Conservation (phyloP, 129 eudicot species). For the Artemisia argyi region DNA sequence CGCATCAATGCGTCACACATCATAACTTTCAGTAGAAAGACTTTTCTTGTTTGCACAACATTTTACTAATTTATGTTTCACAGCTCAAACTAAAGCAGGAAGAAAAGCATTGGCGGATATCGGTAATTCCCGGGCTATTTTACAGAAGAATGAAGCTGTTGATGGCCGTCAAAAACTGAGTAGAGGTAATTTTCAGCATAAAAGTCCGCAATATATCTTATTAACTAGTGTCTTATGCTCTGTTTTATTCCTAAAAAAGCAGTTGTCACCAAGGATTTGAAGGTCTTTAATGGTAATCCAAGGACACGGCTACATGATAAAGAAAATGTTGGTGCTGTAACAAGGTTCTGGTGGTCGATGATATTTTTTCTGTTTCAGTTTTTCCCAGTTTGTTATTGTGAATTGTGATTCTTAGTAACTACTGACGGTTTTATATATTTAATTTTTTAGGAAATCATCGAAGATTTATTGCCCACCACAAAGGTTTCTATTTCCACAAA, state of each 20-base stretch:
- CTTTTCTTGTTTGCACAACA: constrained; percentile 10
- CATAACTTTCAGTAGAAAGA: background rate
- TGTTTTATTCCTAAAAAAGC: background rate
- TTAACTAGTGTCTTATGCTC: background rate
- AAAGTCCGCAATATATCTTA: background rate
- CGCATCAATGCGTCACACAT: constrained; percentile 27
- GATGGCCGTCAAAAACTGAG: constrained; percentile 36
- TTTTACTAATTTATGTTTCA: constrained; percentile 9
- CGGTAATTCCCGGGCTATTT: constrained; percentile 52
- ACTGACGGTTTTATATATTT: background rate
- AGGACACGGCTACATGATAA: constrained; percentile 41
- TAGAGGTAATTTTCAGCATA: background rate
- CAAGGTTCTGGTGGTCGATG: constrained; percentile 37
- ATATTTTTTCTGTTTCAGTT: background rate
- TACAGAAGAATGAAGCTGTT: constrained; percentile 26
- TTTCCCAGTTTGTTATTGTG: background rate
- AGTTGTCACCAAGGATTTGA: constrained; percentile 29
- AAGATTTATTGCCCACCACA: constrained; percentile 47
- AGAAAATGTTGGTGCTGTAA: constrained; percentile 26
- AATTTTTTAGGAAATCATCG: constrained; percentile 45
- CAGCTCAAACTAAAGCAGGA: constrained; percentile 41
- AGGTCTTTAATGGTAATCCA: constrained; percentile 38
- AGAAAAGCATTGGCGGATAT: constrained; percentile 86
- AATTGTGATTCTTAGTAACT: background rate
- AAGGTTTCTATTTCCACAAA: constrained; percentile 47